These are phyloP conservation scores for Candida morakotiae DNA, from an alignment of 805 yeast species.

Conservation along the genomic window DNA sequence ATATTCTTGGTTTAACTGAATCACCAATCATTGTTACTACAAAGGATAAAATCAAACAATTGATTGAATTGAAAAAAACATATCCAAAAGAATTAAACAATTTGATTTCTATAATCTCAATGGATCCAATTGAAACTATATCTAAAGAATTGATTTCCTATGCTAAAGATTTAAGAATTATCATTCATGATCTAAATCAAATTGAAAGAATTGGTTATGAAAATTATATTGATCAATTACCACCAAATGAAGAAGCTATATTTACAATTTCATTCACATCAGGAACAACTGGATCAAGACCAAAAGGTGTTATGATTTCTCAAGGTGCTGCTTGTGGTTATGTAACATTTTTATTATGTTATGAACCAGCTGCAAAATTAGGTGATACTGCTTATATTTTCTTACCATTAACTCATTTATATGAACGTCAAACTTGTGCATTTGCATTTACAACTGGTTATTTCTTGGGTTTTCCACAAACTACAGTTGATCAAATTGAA, in stretches of 20 bases:
- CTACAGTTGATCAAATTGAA: constrained; percentile 11
- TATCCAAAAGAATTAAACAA: constrained; percentile 26
- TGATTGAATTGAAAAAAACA: constrained; percentile 42
- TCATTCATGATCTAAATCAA: constrained; percentile 30
- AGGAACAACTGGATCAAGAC: constrained; percentile 65
- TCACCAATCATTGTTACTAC: constrained; percentile 50
- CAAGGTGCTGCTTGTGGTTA: constrained; percentile 18
- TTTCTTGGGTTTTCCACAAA: constrained; percentile 28
- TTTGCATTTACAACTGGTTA: constrained; percentile 21
- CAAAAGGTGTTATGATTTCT: constrained; percentile 67
- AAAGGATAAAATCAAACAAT: constrained; percentile 43
- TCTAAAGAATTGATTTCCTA: constrained; percentile 13
- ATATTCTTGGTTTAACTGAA: constrained; percentile 29
- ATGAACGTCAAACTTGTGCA: constrained; percentile 25
- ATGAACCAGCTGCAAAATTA: constrained; percentile 7
- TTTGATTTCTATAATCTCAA: constrained; percentile 52
- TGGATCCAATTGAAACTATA: constrained; percentile 36
- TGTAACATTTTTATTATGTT: constrained; percentile 9
- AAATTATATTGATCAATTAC: constrained; percentile 19
- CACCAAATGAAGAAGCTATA: constrained; percentile 29
- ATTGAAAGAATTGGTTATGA: constrained; percentile 37
- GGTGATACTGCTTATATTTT: constrained; percentile 16
- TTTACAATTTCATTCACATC: constrained; percentile 48
- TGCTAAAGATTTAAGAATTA: constrained; percentile 21
- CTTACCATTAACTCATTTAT: constrained; percentile 37